A percentile compares a stretch with the other conserved stretches of the same genome.
Conservation (phyloP, 2,329 filamentous ascomycete genomes). For the Chrysoporthe cubensis region DNA sequence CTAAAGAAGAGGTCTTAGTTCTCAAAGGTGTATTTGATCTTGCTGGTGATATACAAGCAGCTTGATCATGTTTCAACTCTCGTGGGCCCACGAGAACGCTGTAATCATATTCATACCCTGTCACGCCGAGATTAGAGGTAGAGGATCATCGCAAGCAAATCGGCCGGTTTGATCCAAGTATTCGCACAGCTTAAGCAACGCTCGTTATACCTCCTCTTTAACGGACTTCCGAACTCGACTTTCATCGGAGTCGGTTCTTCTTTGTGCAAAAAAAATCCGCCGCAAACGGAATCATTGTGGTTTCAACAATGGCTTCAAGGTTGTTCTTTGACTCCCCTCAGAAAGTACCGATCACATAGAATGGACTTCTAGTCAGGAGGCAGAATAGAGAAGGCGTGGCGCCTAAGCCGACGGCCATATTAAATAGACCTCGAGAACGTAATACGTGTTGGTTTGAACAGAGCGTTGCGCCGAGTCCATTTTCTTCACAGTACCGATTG, state of each 20-base stretch:
- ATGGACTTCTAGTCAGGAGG: neutral
- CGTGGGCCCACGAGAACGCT: too few species aligned
- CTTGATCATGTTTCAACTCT: too few species aligned
- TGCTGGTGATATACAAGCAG: too few species aligned
- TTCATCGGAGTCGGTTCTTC: neutral
- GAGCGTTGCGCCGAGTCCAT: neutral
- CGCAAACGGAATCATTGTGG: neutral
- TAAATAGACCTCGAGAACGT: neutral
- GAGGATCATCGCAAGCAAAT: too few species aligned
- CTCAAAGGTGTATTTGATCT: too few species aligned
- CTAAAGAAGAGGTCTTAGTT: too few species aligned
- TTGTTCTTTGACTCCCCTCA: neutral
- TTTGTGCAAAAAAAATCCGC: neutral
- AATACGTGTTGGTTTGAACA: neutral
- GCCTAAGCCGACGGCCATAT: neutral
- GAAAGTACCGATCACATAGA: neutral
- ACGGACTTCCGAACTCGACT: too few species aligned
- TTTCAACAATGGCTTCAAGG: neutral
- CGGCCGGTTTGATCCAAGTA: too few species aligned
- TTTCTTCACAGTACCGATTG: neutral
- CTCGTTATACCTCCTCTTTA: too few species aligned
- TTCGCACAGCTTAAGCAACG: too few species aligned
- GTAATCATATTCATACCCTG: too few species aligned
- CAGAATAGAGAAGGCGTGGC: neutral
- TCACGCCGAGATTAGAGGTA: too few species aligned